Percentiles rank a stretch among this genome's conserved stretches.
These are phyloP conservation scores for Apiospora marii DNA, from an alignment of 2,329 filamentous ascomycete genomes.

Conservation along the genomic window DNA sequence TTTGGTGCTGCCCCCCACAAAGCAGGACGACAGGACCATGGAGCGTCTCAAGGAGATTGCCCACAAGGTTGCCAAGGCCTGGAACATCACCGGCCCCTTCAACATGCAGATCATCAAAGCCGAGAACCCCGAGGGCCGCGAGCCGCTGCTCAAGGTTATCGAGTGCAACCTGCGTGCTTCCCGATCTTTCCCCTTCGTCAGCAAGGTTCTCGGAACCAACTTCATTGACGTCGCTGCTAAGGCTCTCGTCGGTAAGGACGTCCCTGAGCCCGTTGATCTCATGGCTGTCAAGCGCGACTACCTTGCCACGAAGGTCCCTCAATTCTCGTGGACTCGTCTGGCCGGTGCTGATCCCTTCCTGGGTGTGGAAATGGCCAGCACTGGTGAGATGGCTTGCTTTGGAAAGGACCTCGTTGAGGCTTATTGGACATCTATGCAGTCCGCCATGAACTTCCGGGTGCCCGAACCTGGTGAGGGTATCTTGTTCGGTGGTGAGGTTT, in stretches of 20 bases:
- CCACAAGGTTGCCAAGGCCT: conserved; percentile 93
- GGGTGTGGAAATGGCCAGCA: conserved; percentile 96
- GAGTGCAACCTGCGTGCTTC: conserved; percentile 98
- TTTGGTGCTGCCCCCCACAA: conserved; percentile 85
- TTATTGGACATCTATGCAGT: conserved; percentile 96
- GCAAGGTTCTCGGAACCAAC: conserved; percentile 95
- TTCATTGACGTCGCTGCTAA: conserved; percentile 97
- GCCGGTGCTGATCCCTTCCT: conserved; percentile 97
- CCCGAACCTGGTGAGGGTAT: conserved; percentile 95
- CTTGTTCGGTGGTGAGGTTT: conserved; percentile 86
- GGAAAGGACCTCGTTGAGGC: conserved; percentile 95
- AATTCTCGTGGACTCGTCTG: conserved; percentile 98
- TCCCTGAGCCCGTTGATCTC: conserved; percentile 85
- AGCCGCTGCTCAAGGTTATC: conserved; percentile 88
- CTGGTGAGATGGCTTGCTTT: conserved; percentile 98
- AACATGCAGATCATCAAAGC: conserved; percentile 99
- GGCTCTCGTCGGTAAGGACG: conserved; percentile 84
- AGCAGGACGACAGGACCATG: conserved; percentile 79
- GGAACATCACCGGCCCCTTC: conserved; percentile 97
- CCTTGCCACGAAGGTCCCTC: conserved; percentile 95
- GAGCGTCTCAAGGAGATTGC: conserved; percentile 94
- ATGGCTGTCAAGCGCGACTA: conserved; percentile 93
- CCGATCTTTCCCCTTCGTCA: conserved; percentile 97
- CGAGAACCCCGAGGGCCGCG: conserved; percentile 75
- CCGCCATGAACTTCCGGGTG: conserved; percentile 98